Conservation (phyloP, 2,329 filamentous ascomycete species). For the Fonsecaea pedrosoi region DNA sequence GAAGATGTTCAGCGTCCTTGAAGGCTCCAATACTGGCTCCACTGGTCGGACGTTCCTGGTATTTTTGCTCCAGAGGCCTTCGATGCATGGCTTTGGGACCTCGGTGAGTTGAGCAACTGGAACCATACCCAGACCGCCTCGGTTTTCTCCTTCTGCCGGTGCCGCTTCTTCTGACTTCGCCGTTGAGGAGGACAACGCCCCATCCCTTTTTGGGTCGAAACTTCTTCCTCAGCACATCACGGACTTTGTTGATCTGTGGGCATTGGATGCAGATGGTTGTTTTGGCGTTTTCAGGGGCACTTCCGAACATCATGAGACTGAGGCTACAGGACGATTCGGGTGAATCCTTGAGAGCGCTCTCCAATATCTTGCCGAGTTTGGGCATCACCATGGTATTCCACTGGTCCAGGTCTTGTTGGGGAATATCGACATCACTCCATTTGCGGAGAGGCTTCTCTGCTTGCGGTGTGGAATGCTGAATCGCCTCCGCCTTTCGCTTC, state of each 20-base stretch:
- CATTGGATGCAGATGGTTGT: constrained; percentile 70
- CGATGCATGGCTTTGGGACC: constrained; percentile 23
- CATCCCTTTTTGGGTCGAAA: constrained; percentile 63
- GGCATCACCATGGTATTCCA: constrained; percentile 67
- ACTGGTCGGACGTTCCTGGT: constrained; percentile 78
- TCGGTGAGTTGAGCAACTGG: constrained; percentile 16
- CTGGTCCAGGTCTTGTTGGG: constrained; percentile 60
- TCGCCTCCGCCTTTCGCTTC: constrained; percentile 31
- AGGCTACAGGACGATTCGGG: constrained; percentile 65
- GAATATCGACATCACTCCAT: constrained; percentile 59
- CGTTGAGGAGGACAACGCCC: constrained; percentile 67
- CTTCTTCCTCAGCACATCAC: constrained; percentile 63
- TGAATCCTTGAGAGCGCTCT: constrained; percentile 65
- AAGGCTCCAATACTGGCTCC: constrained; percentile 94
- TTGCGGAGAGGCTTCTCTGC: constrained; percentile 48
- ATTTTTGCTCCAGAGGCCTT: constrained; percentile 67
- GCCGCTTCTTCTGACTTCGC: constrained; percentile 63
- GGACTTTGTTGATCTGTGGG: constrained; percentile 58
- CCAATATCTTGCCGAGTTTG: constrained; percentile 63
- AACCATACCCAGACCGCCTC: constrained; percentile 34
- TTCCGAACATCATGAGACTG: constrained; percentile 66
- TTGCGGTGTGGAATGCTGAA: constrained; percentile 21
- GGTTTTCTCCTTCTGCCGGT: constrained; percentile 34
- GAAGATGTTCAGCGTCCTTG: constrained; percentile 81
- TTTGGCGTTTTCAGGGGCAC: constrained; percentile 61